Evolutionary conservation across 257 asterid species (phyloP).

Genomic region (Forsythia viridissima): DNA sequence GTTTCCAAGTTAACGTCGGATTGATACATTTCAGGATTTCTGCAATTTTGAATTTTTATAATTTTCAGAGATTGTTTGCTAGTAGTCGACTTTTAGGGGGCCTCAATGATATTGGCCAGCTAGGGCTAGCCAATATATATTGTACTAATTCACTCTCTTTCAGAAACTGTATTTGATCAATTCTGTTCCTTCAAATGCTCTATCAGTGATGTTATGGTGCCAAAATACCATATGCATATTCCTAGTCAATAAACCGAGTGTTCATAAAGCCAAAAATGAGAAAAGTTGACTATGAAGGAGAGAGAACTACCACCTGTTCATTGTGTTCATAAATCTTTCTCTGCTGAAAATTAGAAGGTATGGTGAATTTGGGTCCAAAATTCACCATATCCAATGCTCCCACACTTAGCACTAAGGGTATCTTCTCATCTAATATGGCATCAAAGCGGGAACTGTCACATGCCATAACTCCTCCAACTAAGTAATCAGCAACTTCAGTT

Average conservation of each 20-base stretch:
- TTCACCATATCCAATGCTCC: slow-evolving; percentile 99
- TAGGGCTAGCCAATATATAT: neutral
- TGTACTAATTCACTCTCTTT: neutral
- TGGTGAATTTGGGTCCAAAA: slow-evolving; percentile 75
- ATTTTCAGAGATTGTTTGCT: neutral
- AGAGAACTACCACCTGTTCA: slow-evolving; percentile 60
- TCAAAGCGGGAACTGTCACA: slow-evolving; percentile 86
- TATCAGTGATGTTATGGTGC: neutral
- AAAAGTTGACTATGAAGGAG: slow-evolving; percentile 13
- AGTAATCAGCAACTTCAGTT: slow-evolving; percentile 88
- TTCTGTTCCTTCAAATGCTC: neutral
- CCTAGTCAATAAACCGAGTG: neutral
- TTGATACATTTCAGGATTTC: neutral
- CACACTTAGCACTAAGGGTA: slow-evolving; percentile 82
- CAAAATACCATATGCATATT: neutral
- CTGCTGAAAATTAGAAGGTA: slow-evolving; percentile 68
- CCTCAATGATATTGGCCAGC: neutral
- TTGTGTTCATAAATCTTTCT: slow-evolving; percentile 76
- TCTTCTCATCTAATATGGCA: slow-evolving; percentile 73
- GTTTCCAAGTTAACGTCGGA: neutral
- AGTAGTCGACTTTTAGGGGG: neutral
- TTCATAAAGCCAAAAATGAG: neutral
- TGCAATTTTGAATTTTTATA: neutral
- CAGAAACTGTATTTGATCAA: neutral
- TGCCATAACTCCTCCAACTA: slow-evolving; percentile 96